Evolutionary conservation across 176 grass and related monocot species (phyloP).

Genomic region (Oryza meridionalis): DNA sequence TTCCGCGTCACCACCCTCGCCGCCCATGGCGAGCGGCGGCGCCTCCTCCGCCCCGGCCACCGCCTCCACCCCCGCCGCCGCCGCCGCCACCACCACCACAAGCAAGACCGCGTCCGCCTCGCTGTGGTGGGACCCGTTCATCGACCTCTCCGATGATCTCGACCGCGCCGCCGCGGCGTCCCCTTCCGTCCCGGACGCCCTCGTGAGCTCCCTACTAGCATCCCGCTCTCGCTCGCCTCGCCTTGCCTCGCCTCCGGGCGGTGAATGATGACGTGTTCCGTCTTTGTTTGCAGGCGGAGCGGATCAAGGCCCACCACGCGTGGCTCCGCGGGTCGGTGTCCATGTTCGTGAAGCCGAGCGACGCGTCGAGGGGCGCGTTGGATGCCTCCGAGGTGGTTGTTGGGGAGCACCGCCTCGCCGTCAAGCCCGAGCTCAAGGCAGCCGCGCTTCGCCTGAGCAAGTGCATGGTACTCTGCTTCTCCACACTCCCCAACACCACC

Average conservation of each 20-base stretch:
- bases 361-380: constrained; percentile 59
- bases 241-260: too few relatives aligned
- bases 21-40: constrained; percentile 63
- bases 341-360: constrained; percentile 65
- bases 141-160: constrained; percentile 76
- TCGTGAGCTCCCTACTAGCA: constrained; percentile 44
- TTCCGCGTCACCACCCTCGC: constrained; percentile 6
- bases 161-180: constrained; percentile 52
- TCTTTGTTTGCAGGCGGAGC: constrained; percentile 56
- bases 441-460: constrained; percentile 65
- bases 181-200: constrained; percentile 53
- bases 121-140: constrained; percentile 93
- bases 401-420: constrained; percentile 51
- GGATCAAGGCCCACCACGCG: constrained; percentile 60
- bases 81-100: neutral
- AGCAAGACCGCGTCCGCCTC: constrained; percentile 53
- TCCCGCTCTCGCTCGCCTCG: too few relatives aligned
- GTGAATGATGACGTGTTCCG: neutral
- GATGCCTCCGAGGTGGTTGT: constrained; percentile 52
- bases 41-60: constrained; percentile 3
- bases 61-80: neutral
- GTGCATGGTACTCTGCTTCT: constrained; percentile 61
- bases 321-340: constrained; percentile 73
- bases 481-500: neutral
- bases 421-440: constrained; percentile 68